Evolutionary conservation across 1,284 basidiomycete species (phyloP), one percentile per base, ranked within the genome.

Genomic region (Irpex sp.): DNA sequence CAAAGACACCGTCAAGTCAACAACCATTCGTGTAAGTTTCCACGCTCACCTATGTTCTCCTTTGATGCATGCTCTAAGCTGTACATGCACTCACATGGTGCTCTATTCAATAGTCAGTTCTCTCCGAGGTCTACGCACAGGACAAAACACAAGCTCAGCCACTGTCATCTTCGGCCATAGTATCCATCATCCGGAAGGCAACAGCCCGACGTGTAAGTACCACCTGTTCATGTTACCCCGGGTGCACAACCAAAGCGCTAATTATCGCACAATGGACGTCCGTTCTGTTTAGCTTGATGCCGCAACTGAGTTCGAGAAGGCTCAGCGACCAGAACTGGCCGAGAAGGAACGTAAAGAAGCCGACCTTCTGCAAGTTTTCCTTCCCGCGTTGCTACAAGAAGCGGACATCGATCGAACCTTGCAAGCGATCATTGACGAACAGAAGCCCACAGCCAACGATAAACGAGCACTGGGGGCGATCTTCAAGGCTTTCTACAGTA

Each of bases 81-180:
- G 58, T 38, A 31, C 31, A 57, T 38, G 19, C n/a, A 15, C 55
- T 58, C 38, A 51, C 52, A 44, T 56, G 48, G 34, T 62, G 40
- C 52, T 2, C 38, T 15, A 15, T 21, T 15, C 11, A 19, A 15
- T 63, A 91, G 88, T 86, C 87, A 17, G 80, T 89, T 40, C 78
- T 91, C 8, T 80, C 89, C 5, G 89, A 92, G 65, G 79, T 92
- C 2, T 86, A 91, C 68, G 78, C 82, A 17, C 80, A 83, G 44
- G 89, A 91, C 76, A 92, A 92, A 73, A 72, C 73, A 3, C 74
- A 80, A 3, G 72, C 76, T 38, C 75, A 80, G 8, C 63, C 62
- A 47, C 70, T 83, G 8, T 65, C 81, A 19, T 75, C 82, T 9
- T 77, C 84, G 4, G 74, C 76, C 44, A 80, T 89, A 49, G 64